Conservation (phyloP, 2,329 filamentous ascomycete species). For the Spiromastix sp. region DNA sequence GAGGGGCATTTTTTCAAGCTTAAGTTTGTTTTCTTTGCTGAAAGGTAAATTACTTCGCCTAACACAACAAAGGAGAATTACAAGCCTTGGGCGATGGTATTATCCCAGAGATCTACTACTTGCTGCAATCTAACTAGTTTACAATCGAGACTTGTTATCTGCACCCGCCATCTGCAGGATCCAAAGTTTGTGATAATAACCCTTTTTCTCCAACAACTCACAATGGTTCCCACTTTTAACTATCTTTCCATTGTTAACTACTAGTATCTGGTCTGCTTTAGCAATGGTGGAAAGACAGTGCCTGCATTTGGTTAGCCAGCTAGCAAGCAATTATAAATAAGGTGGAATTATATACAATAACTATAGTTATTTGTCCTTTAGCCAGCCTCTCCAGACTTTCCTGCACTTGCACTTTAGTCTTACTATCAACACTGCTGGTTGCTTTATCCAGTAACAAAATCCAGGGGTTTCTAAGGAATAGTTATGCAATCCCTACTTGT, state of each 20-base stretch:
- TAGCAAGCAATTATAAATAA: slow-evolving; percentile 16
- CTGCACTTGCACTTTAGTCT: slow-evolving; percentile 37
- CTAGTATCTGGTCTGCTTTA: slow-evolving; percentile 57
- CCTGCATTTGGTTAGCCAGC: slow-evolving; percentile 20
- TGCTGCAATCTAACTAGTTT: too few species aligned
- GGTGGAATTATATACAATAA: slow-evolving; percentile 37
- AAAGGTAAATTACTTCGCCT: too few species aligned
- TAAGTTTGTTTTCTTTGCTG: too few species aligned
- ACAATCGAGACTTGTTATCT: too few species aligned
- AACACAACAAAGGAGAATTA: too few species aligned
- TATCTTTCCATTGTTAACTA: slow-evolving; percentile 51
- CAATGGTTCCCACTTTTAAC: slow-evolving; percentile 32
- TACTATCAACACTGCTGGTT: slow-evolving; percentile 38
- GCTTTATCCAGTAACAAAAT: slow-evolving; percentile 41
- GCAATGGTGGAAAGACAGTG: slow-evolving; percentile 59
- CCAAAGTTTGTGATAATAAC: slow-evolving; percentile 54
- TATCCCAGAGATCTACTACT: too few species aligned
- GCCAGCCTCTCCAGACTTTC: slow-evolving; percentile 35
- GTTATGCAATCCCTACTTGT: slow-evolving; percentile 36
- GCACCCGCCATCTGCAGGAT: too few species aligned
- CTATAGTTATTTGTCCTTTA: slow-evolving; percentile 40
- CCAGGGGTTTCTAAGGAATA: slow-evolving; percentile 30
- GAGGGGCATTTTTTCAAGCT: too few species aligned
- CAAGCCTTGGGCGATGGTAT: too few species aligned
- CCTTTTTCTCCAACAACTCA: not conserved